Conservation (phyloP, 1,139 yeast species). For the Pichia sp. region DNA sequence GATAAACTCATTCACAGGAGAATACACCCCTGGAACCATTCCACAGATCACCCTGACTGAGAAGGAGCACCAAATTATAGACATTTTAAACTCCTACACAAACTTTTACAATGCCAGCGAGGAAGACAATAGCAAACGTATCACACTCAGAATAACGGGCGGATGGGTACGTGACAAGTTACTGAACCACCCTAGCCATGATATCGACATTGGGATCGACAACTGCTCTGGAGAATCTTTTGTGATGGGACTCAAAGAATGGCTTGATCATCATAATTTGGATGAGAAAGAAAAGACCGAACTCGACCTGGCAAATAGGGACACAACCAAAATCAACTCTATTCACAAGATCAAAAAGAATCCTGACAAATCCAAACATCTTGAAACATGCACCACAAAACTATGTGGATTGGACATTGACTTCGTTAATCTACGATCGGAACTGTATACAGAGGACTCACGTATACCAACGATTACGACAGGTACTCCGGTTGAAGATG, state of each 20-base stretch:
- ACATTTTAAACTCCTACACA: conserved; percentile 28
- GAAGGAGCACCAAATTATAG: conserved; percentile 27
- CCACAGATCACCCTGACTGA: conserved; percentile 22
- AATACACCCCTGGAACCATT: conserved; percentile 5
- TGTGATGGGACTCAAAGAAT: conserved; percentile 61
- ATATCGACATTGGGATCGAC: conserved; percentile 88
- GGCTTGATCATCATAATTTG: conserved; percentile 42
- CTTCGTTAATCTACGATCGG: conserved; percentile 86
- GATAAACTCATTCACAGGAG: conserved; percentile 7
- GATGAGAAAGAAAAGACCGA: background rate
- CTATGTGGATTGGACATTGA: conserved; percentile 80
- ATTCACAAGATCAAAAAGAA: conserved; percentile 85
- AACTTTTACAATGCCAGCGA: conserved; percentile 23
- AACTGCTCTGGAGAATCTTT: conserved; percentile 80
- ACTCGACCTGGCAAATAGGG: background rate
- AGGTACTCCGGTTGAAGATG: conserved; percentile 92
- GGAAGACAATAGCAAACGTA: conserved; percentile 6
- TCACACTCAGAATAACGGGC: conserved; percentile 82
- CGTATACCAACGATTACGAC: conserved; percentile 71
- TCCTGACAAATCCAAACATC: conserved; percentile 92
- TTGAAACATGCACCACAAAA: conserved; percentile 93
- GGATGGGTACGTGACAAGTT: conserved; percentile 99
- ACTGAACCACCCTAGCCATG: conserved; percentile 74
- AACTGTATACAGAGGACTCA: conserved; percentile 75
- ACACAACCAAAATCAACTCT: conserved; percentile 36